Evolutionary conservation across 192 early-diverging fungal genomes (phyloP), one percentile per base, ranked within the genome.

Genomic region (Entomortierella lignicola): DNA sequence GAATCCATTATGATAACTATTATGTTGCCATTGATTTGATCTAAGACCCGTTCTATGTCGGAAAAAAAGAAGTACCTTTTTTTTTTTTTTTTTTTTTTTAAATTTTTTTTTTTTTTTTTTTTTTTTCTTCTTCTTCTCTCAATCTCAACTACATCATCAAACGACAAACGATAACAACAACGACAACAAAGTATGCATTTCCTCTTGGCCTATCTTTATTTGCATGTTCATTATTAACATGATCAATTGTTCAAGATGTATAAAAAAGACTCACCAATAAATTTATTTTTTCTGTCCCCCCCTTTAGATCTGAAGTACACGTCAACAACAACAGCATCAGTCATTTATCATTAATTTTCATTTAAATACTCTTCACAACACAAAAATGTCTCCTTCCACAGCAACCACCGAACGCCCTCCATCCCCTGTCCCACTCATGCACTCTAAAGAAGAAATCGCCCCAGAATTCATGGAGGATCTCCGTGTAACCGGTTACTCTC

Each of bases 401-500:
- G 25, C 63, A 61, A 47, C 66, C 15, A 13, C 26, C 48, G 5
- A 18, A 21, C 69, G 70, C 25, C 79, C 79, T 8, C 42, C 31
- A 43, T 72, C 79, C 4, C 79, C 70, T 17, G 63, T 79, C n/a
- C 75, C 75, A 34, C 57, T 79, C 50, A 63, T 70, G 67, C 57
- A 75, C 42, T 82, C 81, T 17, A 82, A 69, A 23, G 73, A 82
- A 77, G 53, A 71, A 21, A 82, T 82, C 69, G 58, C 64, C 21
- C 61, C 66, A n/a, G 77, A 83, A 68, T 83, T 80, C 69, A 86
- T 88, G 85, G 96, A 98, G 80, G 95, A 97, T 84, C 89, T 94
- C 66, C 92, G 95, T 67, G 89, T 98, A 69, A 83, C 88, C 18
- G 92, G 92, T 18, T 95, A 97, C 86, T 93, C 95, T 60, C 92